A percentile compares a stretch with the other conserved stretches of the same genome.
Conservation (phyloP, 306 rosid genomes). For the Luffa acutangula region DNA sequence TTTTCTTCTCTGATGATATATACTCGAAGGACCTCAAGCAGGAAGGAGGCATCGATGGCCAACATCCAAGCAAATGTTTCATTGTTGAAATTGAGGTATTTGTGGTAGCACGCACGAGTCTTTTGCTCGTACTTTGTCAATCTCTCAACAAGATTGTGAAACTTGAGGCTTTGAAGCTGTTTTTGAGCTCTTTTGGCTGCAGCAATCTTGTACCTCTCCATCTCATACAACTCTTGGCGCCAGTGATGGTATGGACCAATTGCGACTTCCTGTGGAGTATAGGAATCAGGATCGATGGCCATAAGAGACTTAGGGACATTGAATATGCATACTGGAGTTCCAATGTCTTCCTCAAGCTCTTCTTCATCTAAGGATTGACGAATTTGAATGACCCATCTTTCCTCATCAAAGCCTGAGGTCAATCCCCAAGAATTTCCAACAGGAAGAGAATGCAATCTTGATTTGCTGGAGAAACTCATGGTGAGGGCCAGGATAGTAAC, state of each 20-base stretch:
- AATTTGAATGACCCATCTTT: conserved; percentile 48
- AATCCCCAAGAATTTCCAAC: not conserved
- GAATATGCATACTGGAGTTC: conserved; percentile 46
- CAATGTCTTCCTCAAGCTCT: conserved; percentile 31
- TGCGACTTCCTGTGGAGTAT: conserved; percentile 60
- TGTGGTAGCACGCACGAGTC: conserved; percentile 57
- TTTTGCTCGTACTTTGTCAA: conserved; percentile 33
- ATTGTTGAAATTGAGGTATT: conserved; percentile 48
- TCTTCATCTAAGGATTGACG: conserved; percentile 52
- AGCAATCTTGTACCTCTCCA: conserved; percentile 60
- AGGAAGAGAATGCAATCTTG: not conserved
- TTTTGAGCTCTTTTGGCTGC: conserved; percentile 52
- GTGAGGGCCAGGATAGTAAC: not conserved
- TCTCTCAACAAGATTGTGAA: conserved; percentile 38
- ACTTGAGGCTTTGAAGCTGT: conserved; percentile 24
- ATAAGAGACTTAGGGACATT: conserved; percentile 32
- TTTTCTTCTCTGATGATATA: conserved; percentile 33
- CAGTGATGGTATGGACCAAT: conserved; percentile 71
- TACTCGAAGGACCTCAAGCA: conserved; percentile 58
- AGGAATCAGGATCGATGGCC: conserved; percentile 43
- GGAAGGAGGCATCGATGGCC: conserved; percentile 56
- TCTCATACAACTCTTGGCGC: conserved; percentile 68
- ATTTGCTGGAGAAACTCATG: not conserved
- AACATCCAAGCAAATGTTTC: conserved; percentile 77
- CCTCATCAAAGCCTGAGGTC: conserved; percentile 41